Base-by-base conservation (phyloP, 768 basidiomycete species). In the Trametes punicea region DNA sequence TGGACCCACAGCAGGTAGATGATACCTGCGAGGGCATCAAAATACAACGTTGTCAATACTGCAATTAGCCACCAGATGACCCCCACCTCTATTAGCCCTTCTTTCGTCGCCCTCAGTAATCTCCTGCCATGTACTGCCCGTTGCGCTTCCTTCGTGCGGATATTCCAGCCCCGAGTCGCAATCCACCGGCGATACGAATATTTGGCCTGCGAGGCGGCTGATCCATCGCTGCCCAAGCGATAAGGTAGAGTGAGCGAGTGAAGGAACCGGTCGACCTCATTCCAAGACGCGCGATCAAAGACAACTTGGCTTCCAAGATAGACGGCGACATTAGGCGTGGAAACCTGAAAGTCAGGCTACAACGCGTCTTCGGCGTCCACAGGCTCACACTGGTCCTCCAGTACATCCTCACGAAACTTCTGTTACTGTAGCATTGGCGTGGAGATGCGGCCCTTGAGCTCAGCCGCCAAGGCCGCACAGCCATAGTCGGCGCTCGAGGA, bases 371-470 rank as follows among this genome's bases (percentile, higher is more conserved):
- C 20, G 41, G 46, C 23, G 54, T 48, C 11, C 47, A 16, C 18
- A 33, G 54, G 39, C 54, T 55, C 33, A 55, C 18, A 34, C 21
- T 27, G 54, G 26, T 47, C 27, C 30, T 47, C 54, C 54, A 55
- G 26, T 46, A 9, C 16, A 55, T 55, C 18, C 27, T 7, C 27
- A n/a, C 46, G 4, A 27, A 18, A 36, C 47, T 20, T n/a, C n/a
- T n/a, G n/a, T 16, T 46, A 15, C 39, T 48, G 46, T 18, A 55
- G 46, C 54, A 55, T 55, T 7, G 26, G 36, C 4, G 46, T 55
- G 29, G 13, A 16, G 39, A 55, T 30, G 18, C 20, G 31, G 7
- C 13, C 23, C 3, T 20, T 7, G 29, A 55, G 36, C 46, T 55
- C 38, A 11, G 18, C 46, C 10, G 36, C 46, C 36, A 47, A 55